Base-by-base conservation (phyloP, 202 grass and related monocot species). In the Dendrocalamus latiflorus region DNA sequence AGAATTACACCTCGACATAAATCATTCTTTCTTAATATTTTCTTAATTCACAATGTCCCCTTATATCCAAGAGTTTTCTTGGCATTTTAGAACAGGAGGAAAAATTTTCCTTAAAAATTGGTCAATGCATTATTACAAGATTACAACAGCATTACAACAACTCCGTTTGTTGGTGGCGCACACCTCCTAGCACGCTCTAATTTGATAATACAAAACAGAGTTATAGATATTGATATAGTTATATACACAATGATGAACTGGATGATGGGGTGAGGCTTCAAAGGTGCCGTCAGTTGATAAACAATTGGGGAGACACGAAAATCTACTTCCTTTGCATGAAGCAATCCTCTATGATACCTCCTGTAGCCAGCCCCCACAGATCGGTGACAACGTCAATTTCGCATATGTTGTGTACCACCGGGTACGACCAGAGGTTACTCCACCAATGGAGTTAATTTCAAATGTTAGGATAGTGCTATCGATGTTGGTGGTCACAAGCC, bases 401-500 rank as follows among this genome's bases (percentile, higher is more conserved):
- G 20, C 48, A 48, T 63, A 75, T 69, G 68, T 13, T 73, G 60
- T 44, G 75, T 26, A 60, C 55, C 50, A 44, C 16, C 6, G 13
- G 34, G 67, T 20, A 79, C 21, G 51, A 61, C 51, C 42, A 51
- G 49, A 78, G 24, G 51, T 1, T 79, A 79, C 36, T 47, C 68
- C 8, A 25, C 21, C n/a, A 50, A 86, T 69, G 37, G 37, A 39
- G 45, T 78, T 6, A 34, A 80, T 38, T 16, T 75, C 58, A 76
- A 89, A 76, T 24, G 22, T n/a, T n/a, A 28, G 26, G 38, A 15
- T 76, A 83, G 17, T 0, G 55, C 70, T 90, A 90, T 76, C 88
- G 62, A 80, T 84, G 80, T 70, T 75, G 85, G 55, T 49, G 84
- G 8, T 92, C 93, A 84, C 96, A 99, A 74, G 92, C 91, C 83